phyloP scores from a whole-genome alignment of 202 grass and related monocot species.

The Brachypodium distachyon region DNA sequence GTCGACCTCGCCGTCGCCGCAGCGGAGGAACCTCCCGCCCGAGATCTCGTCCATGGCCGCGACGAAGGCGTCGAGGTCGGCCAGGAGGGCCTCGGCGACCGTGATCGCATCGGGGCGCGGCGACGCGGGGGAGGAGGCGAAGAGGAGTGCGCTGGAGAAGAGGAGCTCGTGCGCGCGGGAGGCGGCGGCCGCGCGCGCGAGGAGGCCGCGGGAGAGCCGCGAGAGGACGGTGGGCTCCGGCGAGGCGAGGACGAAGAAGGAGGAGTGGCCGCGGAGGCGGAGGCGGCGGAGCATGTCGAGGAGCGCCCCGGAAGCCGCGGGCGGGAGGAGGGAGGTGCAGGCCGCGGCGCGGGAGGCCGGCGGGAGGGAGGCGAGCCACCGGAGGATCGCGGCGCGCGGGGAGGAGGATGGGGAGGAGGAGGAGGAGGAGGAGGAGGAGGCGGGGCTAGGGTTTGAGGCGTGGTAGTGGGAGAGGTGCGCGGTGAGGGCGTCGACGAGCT shows the following conservation, averaged over 20 bases:
- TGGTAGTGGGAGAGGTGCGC: conserved; percentile 92
- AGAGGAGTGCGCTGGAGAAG: conserved; percentile 42
- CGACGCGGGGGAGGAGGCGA: conserved; percentile 39
- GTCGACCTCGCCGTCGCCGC: conserved; percentile 35
- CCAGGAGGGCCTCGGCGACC: conserved; percentile 52
- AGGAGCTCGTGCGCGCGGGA: conserved; percentile 27
- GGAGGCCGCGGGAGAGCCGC: conserved; percentile 70
- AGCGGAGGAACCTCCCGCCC: conserved; percentile 62
- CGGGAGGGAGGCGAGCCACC: conserved; percentile 75
- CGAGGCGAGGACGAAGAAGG: conserved; percentile 76
- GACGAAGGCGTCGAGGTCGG: conserved; percentile 58
- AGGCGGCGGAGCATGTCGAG: conserved; percentile 66
- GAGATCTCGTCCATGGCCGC: conserved; percentile 83
- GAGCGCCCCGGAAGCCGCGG: conserved; percentile 29
- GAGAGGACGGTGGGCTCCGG: conserved; percentile 56
- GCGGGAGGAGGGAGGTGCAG: conserved; percentile 40
- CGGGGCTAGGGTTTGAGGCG: conserved; percentile 32
- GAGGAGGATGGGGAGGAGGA: conserved; percentile 18
- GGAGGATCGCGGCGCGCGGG: conserved; percentile 66
- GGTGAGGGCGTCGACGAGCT: conserved; percentile 72
- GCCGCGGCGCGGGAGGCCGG: conserved; percentile 38
- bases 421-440: neutral
- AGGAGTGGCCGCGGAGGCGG: conserved; percentile 62
- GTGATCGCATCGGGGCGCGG: conserved; percentile 46
- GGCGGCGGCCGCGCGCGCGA: conserved; percentile 40